Conservation (phyloP, 2,329 filamentous ascomycete species). For the Ploettnerulaceae sp. region DNA sequence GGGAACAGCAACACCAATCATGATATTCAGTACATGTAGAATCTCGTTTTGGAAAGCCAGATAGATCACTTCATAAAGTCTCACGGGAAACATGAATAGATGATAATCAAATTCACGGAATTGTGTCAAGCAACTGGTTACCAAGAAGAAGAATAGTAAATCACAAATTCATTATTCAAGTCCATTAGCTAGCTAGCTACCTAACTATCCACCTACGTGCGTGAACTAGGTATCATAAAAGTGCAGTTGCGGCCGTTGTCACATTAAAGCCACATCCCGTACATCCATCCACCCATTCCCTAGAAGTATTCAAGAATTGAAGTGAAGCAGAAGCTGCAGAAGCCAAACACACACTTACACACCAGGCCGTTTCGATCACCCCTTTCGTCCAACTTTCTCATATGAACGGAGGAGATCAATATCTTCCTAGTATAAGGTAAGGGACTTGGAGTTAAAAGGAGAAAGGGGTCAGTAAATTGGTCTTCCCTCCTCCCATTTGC, state of each 20-base stretch:
- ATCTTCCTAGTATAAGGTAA: too few relatives aligned
- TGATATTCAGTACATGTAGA: too few relatives aligned
- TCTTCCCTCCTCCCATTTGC: conserved; percentile 31
- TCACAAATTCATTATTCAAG: conserved; percentile 2
- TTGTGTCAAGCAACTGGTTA: neutral
- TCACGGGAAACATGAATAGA: too few relatives aligned
- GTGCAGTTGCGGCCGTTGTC: conserved; percentile 7
- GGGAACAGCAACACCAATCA: too few relatives aligned
- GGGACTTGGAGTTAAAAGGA: too few relatives aligned
- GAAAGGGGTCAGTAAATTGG: conserved; percentile 31
- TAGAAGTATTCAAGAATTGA: neutral
- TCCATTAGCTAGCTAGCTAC: neutral
- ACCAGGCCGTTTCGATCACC: neutral
- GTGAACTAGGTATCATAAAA: conserved; percentile 12
- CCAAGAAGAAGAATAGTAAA: too few relatives aligned
- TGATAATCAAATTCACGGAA: neutral
- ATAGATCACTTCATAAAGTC: too few relatives aligned
- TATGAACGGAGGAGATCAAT: conserved; percentile 1
- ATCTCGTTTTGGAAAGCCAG: too few relatives aligned
- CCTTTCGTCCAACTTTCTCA: neutral
- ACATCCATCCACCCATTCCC: neutral
- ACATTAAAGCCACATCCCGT: neutral
- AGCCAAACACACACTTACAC: neutral
- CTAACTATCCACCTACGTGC: neutral
- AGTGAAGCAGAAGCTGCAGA: neutral